Conservation (phyloP, 352 stramenopile species). For the Pythium insidiosum region DNA sequence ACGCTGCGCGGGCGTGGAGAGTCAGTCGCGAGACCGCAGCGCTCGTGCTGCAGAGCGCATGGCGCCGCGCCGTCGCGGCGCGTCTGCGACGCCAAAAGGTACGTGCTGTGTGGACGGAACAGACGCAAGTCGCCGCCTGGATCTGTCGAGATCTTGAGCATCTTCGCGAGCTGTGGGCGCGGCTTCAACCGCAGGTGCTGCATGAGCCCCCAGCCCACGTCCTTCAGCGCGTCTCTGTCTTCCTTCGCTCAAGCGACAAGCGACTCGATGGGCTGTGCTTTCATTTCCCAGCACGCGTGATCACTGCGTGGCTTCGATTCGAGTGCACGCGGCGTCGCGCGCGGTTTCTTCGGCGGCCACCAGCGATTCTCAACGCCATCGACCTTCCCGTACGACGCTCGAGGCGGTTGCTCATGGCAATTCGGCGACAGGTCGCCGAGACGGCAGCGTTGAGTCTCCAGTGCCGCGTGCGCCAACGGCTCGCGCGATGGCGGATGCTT, state of each 20-base stretch:
- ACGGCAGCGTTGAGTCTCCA: constrained; percentile 26
- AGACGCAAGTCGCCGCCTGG: constrained; percentile 31
- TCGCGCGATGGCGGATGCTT: constrained; percentile 19
- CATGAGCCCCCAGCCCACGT: no score
- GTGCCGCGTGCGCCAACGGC: constrained; percentile 18
- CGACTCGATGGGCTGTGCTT: constrained; percentile 15
- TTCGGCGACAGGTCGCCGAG: constrained; percentile 18
- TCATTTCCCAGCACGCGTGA: constrained; percentile 22
- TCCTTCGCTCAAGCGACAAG: background rate
- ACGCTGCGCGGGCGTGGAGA: constrained; percentile 12
- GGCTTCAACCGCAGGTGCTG: no score
- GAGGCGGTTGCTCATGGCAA: constrained; percentile 6
- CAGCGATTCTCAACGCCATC: constrained; percentile 22
- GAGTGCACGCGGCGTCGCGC: constrained; percentile 11
- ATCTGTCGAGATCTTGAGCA: constrained; percentile 14
- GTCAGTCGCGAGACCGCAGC: constrained; percentile 23
- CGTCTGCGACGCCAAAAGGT: constrained; percentile 15
- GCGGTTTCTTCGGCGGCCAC: constrained; percentile 31
- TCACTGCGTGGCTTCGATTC: constrained; percentile 38
- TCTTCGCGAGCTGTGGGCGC: background rate
- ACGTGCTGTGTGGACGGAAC: constrained; percentile 22
- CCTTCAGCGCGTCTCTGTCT: background rate
- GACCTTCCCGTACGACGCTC: constrained; percentile 31
- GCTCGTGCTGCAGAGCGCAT: constrained; percentile 44
- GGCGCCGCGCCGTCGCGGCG: constrained; percentile 25